Evolutionary conservation across 2,329 filamentous ascomycete species (phyloP).

Genomic region (Truncatella angustata): DNA sequence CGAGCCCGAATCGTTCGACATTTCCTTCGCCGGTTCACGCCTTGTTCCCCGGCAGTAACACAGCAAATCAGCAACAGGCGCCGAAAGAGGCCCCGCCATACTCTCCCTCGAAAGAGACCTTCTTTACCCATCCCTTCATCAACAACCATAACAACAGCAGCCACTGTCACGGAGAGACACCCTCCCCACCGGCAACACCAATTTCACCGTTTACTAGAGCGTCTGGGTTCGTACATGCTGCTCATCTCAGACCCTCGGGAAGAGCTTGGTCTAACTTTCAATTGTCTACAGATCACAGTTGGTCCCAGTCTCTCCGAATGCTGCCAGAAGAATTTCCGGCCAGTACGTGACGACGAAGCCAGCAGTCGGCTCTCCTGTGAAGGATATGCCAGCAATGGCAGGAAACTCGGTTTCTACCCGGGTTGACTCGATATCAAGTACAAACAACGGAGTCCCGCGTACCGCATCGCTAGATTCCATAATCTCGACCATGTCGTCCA

Average conservation of each 20-base stretch:
- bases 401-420: constrained; percentile 40
- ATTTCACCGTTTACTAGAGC: constrained; percentile 16
- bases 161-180: constrained; percentile 13
- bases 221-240: constrained; percentile 19
- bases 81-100: constrained; percentile 11
- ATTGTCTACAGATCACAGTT: constrained; percentile 22
- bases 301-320: constrained; percentile 43
- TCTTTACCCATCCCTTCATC: constrained; percentile 11
- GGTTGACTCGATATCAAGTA: constrained; percentile 30
- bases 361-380: constrained; percentile 36
- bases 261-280: neutral
- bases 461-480: constrained; percentile 92
- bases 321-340: constrained; percentile 43
- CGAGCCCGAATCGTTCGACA: constrained; percentile 37
- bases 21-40: constrained; percentile 30
- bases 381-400: constrained; percentile 44
- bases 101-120: constrained; percentile 8
- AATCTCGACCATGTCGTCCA: constrained; percentile 72
- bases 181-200: constrained; percentile 22
- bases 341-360: constrained; percentile 42
- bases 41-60: constrained; percentile 21
- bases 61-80: constrained; percentile 19
- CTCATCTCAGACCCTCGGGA: neutral
- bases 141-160: constrained; percentile 11
- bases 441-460: constrained; percentile 53